Evolutionary conservation across 192 early-diverging fungal genomes (phyloP).

Genomic region (Anaeromyces robustus): DNA sequence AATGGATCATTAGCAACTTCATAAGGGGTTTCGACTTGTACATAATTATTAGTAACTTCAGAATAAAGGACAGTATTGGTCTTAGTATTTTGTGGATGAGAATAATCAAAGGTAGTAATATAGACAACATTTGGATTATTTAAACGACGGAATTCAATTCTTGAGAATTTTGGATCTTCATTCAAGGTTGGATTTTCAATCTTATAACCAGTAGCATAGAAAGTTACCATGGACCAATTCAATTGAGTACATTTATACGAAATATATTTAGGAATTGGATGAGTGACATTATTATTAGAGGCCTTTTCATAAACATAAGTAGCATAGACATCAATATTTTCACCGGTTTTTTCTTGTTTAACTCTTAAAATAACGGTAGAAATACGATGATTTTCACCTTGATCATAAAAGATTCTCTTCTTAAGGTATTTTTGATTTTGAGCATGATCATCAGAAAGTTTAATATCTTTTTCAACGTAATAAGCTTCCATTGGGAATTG

Average conservation of each 20-base stretch:
- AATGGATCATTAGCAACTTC: constrained; percentile 12
- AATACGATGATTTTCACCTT: neutral
- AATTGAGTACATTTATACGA: neutral
- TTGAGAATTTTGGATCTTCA: neutral
- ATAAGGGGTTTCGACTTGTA: constrained; percentile 5
- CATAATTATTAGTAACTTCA: neutral
- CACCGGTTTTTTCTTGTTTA: neutral
- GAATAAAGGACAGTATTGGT: neutral
- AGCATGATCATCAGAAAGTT: neutral
- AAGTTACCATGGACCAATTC: neutral
- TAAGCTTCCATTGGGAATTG: constrained; percentile 1
- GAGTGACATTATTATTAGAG: neutral
- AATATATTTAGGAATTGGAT: neutral
- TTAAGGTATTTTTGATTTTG: neutral
- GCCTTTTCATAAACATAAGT: neutral
- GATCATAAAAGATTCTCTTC: neutral
- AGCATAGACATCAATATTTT: neutral
- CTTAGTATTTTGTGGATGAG: constrained; percentile 21
- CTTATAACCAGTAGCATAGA: neutral
- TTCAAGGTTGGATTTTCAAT: neutral
- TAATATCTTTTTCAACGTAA: neutral
- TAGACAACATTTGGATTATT: neutral
- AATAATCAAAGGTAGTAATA: constrained; percentile 17
- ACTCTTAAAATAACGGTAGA: neutral
- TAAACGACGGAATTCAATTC: neutral